phyloP scores from a whole-genome alignment of 2,329 filamentous ascomycete genomes.

The Chaetomiaceae sp. region DNA sequence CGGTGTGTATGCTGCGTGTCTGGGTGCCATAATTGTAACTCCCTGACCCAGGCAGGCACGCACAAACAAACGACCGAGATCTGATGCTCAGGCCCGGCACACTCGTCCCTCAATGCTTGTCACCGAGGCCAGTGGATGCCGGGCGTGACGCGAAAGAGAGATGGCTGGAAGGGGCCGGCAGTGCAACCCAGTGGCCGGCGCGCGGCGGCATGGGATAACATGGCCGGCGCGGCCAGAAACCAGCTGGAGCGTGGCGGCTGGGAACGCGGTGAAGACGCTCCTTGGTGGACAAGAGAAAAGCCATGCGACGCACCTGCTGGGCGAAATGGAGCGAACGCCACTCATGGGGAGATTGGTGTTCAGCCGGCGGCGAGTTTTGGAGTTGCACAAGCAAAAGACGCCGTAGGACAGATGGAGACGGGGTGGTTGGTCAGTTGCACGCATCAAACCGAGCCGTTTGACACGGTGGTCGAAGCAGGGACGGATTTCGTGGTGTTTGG shows the following conservation, averaged over 20 bases:
- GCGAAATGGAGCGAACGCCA: slow-evolving; percentile 1
- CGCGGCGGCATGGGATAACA: too few species aligned
- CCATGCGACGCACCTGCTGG: slow-evolving; percentile 5
- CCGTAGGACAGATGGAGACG: background rate
- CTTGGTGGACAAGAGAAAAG: background rate
- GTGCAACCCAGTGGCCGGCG: too few species aligned
- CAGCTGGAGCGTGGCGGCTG: too few species aligned
- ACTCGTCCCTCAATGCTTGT: background rate
- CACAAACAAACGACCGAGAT: too few species aligned
- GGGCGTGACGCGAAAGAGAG: background rate
- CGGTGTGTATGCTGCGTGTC: slow-evolving; percentile 2
- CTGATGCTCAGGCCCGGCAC: too few species aligned
- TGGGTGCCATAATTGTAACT: too few species aligned
- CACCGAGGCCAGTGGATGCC: background rate
- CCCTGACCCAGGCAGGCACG: slow-evolving; percentile 2
- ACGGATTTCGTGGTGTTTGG: too few species aligned
- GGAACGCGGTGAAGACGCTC: too few species aligned
- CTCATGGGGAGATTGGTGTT: slow-evolving; percentile 5
- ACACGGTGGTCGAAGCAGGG: slow-evolving; percentile 6
- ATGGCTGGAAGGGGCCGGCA: background rate
- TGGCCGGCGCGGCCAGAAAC: background rate
- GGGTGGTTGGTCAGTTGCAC: slow-evolving; percentile 1
- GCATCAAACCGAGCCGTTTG: slow-evolving; percentile 10
- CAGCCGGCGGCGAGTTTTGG: background rate
- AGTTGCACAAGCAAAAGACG: slow-evolving; percentile 6